Evolutionary conservation across 225 moss, liverwort and hornwort species (phyloP), one percentile per base, ranked within the genome.

Genomic region (Pseudisothecium myosuroides): DNA sequence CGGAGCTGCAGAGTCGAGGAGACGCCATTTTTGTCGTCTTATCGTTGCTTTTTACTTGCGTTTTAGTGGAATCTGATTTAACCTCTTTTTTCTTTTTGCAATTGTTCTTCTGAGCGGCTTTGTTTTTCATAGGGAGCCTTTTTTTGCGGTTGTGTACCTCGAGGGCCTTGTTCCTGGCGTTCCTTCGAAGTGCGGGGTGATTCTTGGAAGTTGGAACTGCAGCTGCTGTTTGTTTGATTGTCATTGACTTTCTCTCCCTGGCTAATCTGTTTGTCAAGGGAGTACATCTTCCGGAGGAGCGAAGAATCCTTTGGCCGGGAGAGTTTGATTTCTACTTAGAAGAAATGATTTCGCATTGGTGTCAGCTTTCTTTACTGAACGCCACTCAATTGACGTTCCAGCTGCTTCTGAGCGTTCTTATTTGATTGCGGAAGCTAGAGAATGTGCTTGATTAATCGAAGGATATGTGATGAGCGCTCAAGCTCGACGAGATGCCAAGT

Each of bases 161-260:
- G 88, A 91, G 87, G 82, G 65, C 36, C 58, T 87, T 83, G 79
- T 80, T 80, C 83, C 83, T 32, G 80, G 61, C 28, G 60, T 80
- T 91, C 16, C 58, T 85, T 71, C 61, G 56, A 87, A 64, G 83
- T 87, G 83, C 80, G 54, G 80, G 83, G 74, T 71, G 88, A 67
- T 88, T 83, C 86, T 61, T 83, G 89, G 84, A 88, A 61, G 83
- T 61, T 83, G 89, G 84, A 88, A 61, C 76, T 82, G 63, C 84
- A 88, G 82, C 55, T 71, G 66, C 80, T 75, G 56, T 56, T 52
- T 77, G 82, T 77, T 62, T 91, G 87, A 87, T 87, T 89, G 64
- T 49, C 78, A 88, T 89, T 89, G 86, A 89, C 88, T 86, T 84
- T 88, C 83, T 84, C 93, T 83, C 61, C 58, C 74, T 72, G 45